Base-by-base conservation (phyloP, 1,284 basidiomycete species). In the Leccinum huronense region DNA sequence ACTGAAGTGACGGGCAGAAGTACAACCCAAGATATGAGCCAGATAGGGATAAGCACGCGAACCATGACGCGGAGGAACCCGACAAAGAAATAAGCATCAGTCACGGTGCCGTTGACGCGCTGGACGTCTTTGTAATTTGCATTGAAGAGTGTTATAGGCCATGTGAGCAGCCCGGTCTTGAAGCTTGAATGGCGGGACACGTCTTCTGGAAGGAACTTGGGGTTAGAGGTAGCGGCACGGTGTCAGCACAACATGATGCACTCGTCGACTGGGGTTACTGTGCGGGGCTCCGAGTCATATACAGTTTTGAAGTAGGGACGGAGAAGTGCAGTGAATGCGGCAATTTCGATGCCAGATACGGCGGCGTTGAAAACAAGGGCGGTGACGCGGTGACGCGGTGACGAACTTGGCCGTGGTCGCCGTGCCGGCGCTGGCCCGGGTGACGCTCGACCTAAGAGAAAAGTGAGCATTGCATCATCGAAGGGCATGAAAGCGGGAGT, bases 71-170 rank as follows among this genome's bases (percentile, higher is more conserved):
- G 87, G 51, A 96, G 82, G 76, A 92, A 98, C 62, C 94, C 89
- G 57, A 97, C 86, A 72, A 94, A 98, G 75, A 97, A 90, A 80
- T 97, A 99, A 36, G 95, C 93, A 74, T 99, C 97, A 65, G 94
- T 27, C 23, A 27, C 23, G 23, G 23, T 84, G 40, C 97, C 96
- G 69, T 97, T 97, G 65, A 87, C 81, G n/a, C 78, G 75, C 65
- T 83, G 83, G 59, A 92, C 88, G 5, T 84, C 82, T 19, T 81
- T 76, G 71, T 86, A 85, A 72, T 91, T 81, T 8, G 86, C 80
- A 6, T 78, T 80, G 75, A 77, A 86, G 23, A 91, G 75, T 1
- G 83, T 79, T 34, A 82, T 64, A 0, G 88, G 86, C 89, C 91
- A 92, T 54, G 80, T 69, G 34, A 89, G 75, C 8, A 83, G 66